Evolutionary conservation across 1,284 basidiomycete genomes (phyloP).

Genomic region (Ustilago nuda): DNA sequence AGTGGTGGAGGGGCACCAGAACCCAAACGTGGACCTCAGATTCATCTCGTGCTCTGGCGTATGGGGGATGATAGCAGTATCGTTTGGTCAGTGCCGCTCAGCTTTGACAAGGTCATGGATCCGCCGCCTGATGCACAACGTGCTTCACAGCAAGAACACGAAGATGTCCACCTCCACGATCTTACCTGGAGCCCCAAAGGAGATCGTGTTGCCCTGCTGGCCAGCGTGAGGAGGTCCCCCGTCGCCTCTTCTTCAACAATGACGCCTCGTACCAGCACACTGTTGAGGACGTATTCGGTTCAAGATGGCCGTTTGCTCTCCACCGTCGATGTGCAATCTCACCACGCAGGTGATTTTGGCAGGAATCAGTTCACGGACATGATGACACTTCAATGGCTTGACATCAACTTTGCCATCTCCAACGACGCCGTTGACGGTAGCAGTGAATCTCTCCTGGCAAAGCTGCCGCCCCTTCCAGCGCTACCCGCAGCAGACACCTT

Average conservation of each 20-base stretch:
- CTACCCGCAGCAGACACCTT: constrained; percentile 38
- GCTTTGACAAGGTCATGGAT: constrained; percentile 42
- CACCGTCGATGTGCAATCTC: constrained; percentile 13
- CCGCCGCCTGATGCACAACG: background rate
- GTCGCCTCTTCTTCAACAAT: constrained; percentile 26
- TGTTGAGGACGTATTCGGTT: constrained; percentile 42
- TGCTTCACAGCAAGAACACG: constrained; percentile 38
- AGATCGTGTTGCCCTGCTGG: constrained; percentile 38
- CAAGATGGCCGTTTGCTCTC: constrained; percentile 48
- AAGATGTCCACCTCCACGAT: constrained; percentile 43
- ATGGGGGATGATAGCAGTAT: constrained; percentile 44
- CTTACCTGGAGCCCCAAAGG: constrained; percentile 45
- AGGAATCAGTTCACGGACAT: constrained; percentile 1
- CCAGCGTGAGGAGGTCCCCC: constrained; percentile 23
- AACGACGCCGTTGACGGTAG: constrained; percentile 14
- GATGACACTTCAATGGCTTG: constrained; percentile 24
- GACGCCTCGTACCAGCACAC: constrained; percentile 11
- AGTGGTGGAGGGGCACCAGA: constrained; percentile 23
- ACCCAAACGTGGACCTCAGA: constrained; percentile 42
- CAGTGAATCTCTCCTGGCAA: constrained; percentile 25
- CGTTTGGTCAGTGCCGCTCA: constrained; percentile 38
- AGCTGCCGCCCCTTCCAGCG: constrained; percentile 25
- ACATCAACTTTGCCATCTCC: constrained; percentile 13
- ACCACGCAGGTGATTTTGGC: background rate
- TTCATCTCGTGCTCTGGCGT: constrained; percentile 45